Conservation (phyloP, 352 stramenopile genomes). For the Blastocystis sp. region DNA sequence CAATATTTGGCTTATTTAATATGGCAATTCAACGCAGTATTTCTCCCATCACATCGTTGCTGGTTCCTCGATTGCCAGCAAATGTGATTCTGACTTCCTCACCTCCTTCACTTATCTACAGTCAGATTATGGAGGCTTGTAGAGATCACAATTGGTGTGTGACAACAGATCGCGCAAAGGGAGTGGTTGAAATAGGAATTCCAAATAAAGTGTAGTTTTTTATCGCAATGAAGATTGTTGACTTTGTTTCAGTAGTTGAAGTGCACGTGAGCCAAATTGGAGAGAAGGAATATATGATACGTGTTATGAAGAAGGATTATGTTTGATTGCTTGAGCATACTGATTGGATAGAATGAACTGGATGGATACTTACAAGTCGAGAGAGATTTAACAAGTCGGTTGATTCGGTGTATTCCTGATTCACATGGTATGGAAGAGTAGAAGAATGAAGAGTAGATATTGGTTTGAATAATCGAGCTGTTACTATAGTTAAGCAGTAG, state of each 20-base stretch:
- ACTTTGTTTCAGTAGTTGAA: conserved; percentile 35
- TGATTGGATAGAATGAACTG: neutral
- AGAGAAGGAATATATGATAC: conserved; percentile 12
- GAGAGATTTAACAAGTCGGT: conserved; percentile 20
- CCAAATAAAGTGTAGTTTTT: conserved; percentile 20
- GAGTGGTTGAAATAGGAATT: neutral
- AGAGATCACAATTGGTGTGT: conserved; percentile 28
- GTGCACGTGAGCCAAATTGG: neutral
- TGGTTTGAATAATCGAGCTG: conserved; percentile 3
- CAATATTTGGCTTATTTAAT: conserved; percentile 2
- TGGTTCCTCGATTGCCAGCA: neutral
- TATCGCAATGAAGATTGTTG: conserved; percentile 57
- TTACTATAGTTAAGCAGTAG: neutral
- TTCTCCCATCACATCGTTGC: conserved; percentile 1
- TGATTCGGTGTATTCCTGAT: conserved; percentile 17
- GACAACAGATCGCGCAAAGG: neutral
- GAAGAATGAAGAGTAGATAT: conserved; percentile 29
- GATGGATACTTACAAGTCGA: conserved; percentile 42
- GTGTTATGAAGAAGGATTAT: neutral
- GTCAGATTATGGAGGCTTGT: conserved; percentile 33
- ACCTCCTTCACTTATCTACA: conserved; percentile 13
- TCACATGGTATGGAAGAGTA: neutral
- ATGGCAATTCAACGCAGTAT: conserved; percentile 16
- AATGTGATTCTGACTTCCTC: conserved; percentile 29
- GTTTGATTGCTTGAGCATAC: neutral